These are phyloP conservation scores for Pistacia integerrima DNA, from an alignment of 345 rosid species.

Conservation along the genomic window DNA sequence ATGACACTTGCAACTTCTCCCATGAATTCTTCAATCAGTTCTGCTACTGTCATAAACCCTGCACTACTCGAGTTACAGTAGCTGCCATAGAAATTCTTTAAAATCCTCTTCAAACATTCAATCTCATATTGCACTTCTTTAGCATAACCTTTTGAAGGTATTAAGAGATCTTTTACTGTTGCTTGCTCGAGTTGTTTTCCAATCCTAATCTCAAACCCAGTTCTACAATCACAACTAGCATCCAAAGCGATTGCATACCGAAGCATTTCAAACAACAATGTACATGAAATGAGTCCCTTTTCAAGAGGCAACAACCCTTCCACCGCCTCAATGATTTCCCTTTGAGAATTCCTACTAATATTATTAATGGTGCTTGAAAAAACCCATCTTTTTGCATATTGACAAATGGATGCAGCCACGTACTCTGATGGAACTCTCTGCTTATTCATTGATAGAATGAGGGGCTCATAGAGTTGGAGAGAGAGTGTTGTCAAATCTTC, in stretches of 20 bases:
- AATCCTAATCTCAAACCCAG: constrained; percentile 70
- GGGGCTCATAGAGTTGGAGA: constrained; percentile 51
- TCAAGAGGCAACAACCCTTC: constrained; percentile 64
- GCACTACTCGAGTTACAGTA: constrained; percentile 29
- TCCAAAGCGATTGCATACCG: constrained; percentile 47
- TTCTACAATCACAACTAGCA: constrained; percentile 53
- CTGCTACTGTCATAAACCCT: constrained; percentile 48
- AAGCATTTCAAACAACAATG: constrained; percentile 60
- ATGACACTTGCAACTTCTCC: constrained; percentile 57
- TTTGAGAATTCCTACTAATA: constrained; percentile 35
- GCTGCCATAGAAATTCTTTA: constrained; percentile 56
- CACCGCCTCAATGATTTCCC: constrained; percentile 61
- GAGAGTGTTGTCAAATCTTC: constrained; percentile 64
- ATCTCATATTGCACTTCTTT: constrained; percentile 55
- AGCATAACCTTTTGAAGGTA: constrained; percentile 52
- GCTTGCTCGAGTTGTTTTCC: constrained; percentile 77
- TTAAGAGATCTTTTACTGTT: constrained; percentile 53
- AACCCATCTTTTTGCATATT: constrained; percentile 53
- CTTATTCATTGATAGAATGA: constrained; percentile 40
- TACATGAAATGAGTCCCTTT: constrained; percentile 55
- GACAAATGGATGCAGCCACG: constrained; percentile 59
- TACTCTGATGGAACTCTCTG: constrained; percentile 39
- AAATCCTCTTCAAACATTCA: constrained; percentile 56
- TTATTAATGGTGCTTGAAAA: constrained; percentile 18
- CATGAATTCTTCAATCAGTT: constrained; percentile 68